Evolutionary conservation across 371 early-diverging fungal genomes (phyloP).

Genomic region (Mucor ambiguus): DNA sequence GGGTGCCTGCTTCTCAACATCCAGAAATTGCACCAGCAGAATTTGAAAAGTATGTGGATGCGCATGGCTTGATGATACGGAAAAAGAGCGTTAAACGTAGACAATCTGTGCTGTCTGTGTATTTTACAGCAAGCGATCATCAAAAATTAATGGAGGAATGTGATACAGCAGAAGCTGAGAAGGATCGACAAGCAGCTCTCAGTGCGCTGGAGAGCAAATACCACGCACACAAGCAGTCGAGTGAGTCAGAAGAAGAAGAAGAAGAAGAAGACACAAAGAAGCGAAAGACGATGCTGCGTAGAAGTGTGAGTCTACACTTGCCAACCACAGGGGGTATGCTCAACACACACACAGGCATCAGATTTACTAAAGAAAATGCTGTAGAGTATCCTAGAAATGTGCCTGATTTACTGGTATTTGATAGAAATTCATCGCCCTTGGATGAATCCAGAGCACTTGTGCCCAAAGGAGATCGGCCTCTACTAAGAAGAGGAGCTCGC

Average conservation of each 20-base stretch:
- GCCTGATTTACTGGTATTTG: slow-evolving; percentile 49
- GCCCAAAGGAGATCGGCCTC: slow-evolving; percentile 47
- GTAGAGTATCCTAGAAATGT: slow-evolving; percentile 18
- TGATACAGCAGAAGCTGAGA: neutral
- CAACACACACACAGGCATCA: neutral
- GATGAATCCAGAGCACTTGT: slow-evolving; percentile 53
- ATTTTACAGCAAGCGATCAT: slow-evolving; percentile 47
- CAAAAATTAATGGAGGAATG: slow-evolving; percentile 31
- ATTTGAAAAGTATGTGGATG: slow-evolving; percentile 53
- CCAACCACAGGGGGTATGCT: slow-evolving; percentile 43
- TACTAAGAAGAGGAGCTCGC: slow-evolving; percentile 54
- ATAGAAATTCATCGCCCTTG: slow-evolving; percentile 52
- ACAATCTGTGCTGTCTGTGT: slow-evolving; percentile 54
- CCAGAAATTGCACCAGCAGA: slow-evolving; percentile 65
- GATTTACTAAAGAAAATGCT: neutral
- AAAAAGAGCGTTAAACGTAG: slow-evolving; percentile 39
- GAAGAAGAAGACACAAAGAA: slow-evolving; percentile 10
- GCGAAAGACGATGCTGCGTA: slow-evolving; percentile 34
- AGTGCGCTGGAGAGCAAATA: slow-evolving; percentile 6
- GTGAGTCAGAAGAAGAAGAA: too few relatives aligned
- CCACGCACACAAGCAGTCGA: neutral
- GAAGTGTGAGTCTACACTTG: slow-evolving; percentile 51
- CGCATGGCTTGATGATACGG: slow-evolving; percentile 41
- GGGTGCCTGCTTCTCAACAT: slow-evolving; percentile 68
- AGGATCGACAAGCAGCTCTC: neutral